Conservation (phyloP, 345 rosid species). For the Garcia nutans region DNA sequence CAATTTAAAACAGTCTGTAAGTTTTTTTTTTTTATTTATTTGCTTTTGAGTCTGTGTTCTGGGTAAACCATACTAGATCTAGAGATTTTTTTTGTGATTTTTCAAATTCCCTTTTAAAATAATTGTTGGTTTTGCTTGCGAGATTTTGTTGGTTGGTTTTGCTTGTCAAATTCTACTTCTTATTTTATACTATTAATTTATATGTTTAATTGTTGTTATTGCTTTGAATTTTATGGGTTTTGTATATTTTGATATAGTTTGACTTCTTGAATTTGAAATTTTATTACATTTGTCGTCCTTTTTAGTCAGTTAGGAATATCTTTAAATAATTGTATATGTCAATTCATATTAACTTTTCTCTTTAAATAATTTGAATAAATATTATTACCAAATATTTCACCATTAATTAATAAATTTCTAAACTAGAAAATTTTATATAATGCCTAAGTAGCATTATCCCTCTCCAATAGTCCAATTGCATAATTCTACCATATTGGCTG, state of each 20-base stretch:
- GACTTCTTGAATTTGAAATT: not conserved
- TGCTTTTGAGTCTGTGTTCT: not conserved
- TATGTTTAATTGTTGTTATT: not conserved
- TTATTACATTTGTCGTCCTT: not conserved
- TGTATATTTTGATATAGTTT: not conserved
- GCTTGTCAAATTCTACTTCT: not conserved
- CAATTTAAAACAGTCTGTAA: not conserved
- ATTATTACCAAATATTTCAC: too few species aligned
- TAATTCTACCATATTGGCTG: too few species aligned
- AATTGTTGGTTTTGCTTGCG: conserved; percentile 3
- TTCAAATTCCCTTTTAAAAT: not conserved
- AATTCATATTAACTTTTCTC: too few species aligned
- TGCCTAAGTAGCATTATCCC: too few species aligned
- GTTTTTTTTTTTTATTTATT: not conserved
- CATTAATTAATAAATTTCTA: too few species aligned
- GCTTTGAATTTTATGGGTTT: not conserved
- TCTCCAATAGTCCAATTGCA: too few species aligned
- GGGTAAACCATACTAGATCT: not conserved
- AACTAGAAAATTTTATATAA: too few species aligned
- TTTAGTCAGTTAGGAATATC: not conserved
- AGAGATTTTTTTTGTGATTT: not conserved
- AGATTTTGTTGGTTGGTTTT: not conserved
- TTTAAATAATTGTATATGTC: not conserved
- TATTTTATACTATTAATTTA: not conserved
- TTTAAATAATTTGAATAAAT: too few species aligned